Base-by-base conservation (phyloP, 306 rosid genomes). In the Castanopsis chinensis region DNA sequence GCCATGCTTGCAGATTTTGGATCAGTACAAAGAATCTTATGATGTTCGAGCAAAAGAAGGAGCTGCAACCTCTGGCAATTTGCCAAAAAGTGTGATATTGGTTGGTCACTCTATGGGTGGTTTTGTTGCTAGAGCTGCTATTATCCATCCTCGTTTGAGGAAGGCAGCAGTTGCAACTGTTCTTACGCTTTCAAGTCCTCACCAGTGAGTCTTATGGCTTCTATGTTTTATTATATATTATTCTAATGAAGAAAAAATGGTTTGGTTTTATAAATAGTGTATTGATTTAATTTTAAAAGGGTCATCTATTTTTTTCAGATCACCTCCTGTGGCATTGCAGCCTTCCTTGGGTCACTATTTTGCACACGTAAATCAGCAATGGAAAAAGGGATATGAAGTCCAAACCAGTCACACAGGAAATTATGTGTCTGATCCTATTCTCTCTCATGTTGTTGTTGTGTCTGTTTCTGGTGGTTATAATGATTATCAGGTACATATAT, bases 101-200 rank as follows among this genome's bases (percentile, higher is more conserved):
- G 99, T 96, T 85, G 99, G 99, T 65, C 98, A 96, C 83, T 96
- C 99, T 63, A 93, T 96, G 97, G 99, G 98, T 70, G 99, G 99
- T 79, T 90, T 96, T 90, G 99, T 96, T 76, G 98, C 99, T 72
- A 96, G 98, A 92, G 99, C 98, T 77, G 98, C 94, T 72, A 87
- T 88, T 77, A 65, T 89, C 73, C 93, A 91, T 84, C 97, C 94
- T 67, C 90, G 78, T 70, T 89, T 96, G 77, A 90, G 93, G 89
- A 91, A 88, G 82, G 91, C 96, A 74, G 94, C 94, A 14, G 96
- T 96, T 84, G 90, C 90, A 88, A 96, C 99, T 81, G 74, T 96
- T 86, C 88, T 93, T 83, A 96, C 99, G 56, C 96, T 96, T 75
- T 93, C 98, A 80, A 87, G 92, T 79, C 97, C 98, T 35, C 99